These are phyloP conservation scores for Arachnomyces sp. DNA, from an alignment of 2,329 filamentous ascomycete genomes.

Conservation along the genomic window DNA sequence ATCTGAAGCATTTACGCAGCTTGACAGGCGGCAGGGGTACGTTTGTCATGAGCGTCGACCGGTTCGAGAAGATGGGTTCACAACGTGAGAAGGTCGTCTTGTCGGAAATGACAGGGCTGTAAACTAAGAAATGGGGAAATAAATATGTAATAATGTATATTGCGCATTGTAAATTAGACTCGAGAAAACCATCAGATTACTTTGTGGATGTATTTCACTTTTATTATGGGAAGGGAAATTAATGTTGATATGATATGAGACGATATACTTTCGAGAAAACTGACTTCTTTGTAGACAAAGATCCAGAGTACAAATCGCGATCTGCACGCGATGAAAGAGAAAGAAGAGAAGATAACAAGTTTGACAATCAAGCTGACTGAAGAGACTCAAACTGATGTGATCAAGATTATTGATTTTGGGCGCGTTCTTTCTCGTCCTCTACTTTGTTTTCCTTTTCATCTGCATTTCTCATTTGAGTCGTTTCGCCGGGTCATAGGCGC, in stretches of 20 bases:
- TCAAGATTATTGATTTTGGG: not conserved
- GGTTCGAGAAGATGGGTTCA: slow-evolving; percentile 59
- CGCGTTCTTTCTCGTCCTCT: too few relatives aligned
- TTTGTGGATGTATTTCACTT: too few relatives aligned
- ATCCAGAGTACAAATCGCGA: slow-evolving; percentile 52
- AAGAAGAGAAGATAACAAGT: slow-evolving; percentile 23
- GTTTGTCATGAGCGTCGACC: slow-evolving; percentile 67
- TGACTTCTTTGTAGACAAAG: slow-evolving; percentile 61
- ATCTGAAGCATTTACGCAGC: slow-evolving; percentile 79
- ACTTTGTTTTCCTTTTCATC: too few relatives aligned
- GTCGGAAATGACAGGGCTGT: slow-evolving; percentile 35
- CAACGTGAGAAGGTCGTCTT: slow-evolving; percentile 54
- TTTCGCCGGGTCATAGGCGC: too few relatives aligned
- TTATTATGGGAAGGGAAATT: too few relatives aligned
- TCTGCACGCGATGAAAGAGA: slow-evolving; percentile 31
- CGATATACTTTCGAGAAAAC: slow-evolving; percentile 66
- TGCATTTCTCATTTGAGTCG: too few relatives aligned
- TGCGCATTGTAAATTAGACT: too few relatives aligned
- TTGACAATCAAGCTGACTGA: slow-evolving; percentile 14
- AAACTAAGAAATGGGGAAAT: slow-evolving; percentile 1
- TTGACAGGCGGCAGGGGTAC: slow-evolving; percentile 78
- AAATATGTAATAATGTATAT: too few relatives aligned
- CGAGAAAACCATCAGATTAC: too few relatives aligned
- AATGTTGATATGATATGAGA: slow-evolving; percentile 58
- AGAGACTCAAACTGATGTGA: slow-evolving; percentile 14